Evolutionary conservation across 2,329 filamentous ascomycete species (phyloP).

Genomic region (Xylariaceae sp.): DNA sequence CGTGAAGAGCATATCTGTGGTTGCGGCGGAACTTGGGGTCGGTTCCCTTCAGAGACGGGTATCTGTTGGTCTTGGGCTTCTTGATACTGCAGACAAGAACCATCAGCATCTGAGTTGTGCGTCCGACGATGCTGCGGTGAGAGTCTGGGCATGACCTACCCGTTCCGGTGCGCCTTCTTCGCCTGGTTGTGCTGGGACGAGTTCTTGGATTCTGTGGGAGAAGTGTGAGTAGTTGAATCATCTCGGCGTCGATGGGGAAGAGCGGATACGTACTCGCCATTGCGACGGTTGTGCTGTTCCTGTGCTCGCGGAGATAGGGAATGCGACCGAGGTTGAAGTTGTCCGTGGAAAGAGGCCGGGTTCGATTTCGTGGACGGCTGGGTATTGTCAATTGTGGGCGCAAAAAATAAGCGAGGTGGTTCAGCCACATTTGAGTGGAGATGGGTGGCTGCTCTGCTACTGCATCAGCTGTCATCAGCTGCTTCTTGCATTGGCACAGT

Average conservation of each 20-base stretch:
- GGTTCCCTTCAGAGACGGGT: conserved; percentile 96
- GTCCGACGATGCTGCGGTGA: too few relatives aligned
- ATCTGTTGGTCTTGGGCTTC: conserved; percentile 99
- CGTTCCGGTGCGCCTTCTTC: conserved; percentile 98
- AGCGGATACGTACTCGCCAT: conserved; percentile 58
- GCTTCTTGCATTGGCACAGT: too few relatives aligned
- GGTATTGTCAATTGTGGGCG: conserved; percentile 24
- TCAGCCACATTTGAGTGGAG: conserved; percentile 9
- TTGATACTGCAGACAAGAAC: conserved; percentile 89
- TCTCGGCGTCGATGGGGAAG: neutral
- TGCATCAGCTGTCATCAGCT: too few relatives aligned
- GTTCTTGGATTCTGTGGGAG: conserved; percentile 88
- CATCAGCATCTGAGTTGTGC: too few relatives aligned
- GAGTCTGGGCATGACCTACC: conserved; percentile 61
- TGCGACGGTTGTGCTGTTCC: conserved; percentile 35
- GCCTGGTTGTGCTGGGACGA: conserved; percentile 98
- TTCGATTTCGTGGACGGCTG: conserved; percentile 13
- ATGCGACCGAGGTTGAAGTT: conserved; percentile 14
- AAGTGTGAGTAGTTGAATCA: conserved; percentile 18
- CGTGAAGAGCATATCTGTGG: conserved; percentile 99
- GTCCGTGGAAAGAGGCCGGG: conserved; percentile 14
- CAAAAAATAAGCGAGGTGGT: conserved; percentile 26
- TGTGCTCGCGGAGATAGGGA: conserved; percentile 15
- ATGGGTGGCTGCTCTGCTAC: neutral
- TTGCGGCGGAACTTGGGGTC: conserved; percentile 99